Percentiles rank a stretch among this genome's conserved stretches.
Conservation (phyloP, 768 basidiomycete genomes). For the Mycena capillaripes region DNA sequence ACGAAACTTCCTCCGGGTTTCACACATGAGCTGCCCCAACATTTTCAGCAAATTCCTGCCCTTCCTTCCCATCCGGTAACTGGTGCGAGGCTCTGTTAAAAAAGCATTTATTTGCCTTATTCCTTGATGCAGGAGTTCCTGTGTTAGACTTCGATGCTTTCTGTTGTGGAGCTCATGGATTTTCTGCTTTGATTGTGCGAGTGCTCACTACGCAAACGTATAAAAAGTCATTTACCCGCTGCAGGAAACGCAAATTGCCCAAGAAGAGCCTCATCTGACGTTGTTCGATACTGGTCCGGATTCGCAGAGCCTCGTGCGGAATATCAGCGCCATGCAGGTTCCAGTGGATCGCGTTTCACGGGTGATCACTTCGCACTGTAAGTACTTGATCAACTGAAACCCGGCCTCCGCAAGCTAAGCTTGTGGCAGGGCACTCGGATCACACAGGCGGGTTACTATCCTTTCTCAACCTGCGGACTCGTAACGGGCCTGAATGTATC, state of each 20-base stretch:
- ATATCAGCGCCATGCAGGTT: constrained; percentile 71
- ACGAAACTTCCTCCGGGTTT: constrained; percentile 85
- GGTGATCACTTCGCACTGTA: constrained; percentile 80
- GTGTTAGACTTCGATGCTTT: constrained; percentile 81
- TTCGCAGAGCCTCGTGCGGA: constrained; percentile 79
- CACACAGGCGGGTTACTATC: constrained; percentile 82
- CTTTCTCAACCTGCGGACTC: constrained; percentile 64
- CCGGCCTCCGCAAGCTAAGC: not conserved
- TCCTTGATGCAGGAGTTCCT: constrained; percentile 60
- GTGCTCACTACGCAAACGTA: not conserved
- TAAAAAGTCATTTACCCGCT: not conserved
- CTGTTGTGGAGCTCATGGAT: constrained; percentile 85
- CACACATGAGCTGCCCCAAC: constrained; percentile 76
- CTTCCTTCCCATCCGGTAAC: constrained; percentile 31
- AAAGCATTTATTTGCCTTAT: constrained; percentile 28
- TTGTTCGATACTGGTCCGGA: constrained; percentile 92
- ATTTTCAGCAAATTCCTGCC: constrained; percentile 65
- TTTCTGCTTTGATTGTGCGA: constrained; percentile 83
- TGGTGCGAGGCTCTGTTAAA: constrained; percentile 36
- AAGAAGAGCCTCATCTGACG: constrained; percentile 61
- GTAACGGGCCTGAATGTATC: constrained; percentile 48
- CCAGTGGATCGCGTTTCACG: constrained; percentile 68
- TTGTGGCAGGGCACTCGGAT: constrained; percentile 66
- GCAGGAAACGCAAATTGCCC: constrained; percentile 71
- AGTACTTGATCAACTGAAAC: not conserved